Percentiles rank a stretch among this genome's conserved stretches.
phyloP scores from a whole-genome alignment of 208 protist species.

The Acanthamoeba lenticulata region DNA sequence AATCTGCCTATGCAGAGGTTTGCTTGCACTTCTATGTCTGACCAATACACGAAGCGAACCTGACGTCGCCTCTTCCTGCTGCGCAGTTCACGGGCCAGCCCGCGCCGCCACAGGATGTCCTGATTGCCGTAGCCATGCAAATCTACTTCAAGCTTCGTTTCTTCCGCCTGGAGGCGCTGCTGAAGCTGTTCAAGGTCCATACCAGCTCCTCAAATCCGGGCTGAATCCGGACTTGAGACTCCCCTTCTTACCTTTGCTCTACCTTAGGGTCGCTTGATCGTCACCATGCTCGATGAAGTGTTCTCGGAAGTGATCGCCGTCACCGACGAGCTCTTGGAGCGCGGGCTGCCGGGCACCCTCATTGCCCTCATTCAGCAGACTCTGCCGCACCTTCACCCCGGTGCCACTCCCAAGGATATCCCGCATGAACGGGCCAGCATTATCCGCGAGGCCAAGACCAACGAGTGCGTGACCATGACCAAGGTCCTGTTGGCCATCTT shows the following conservation, averaged over 20 bases:
- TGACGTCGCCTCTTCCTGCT: background rate
- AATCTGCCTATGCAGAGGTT: background rate
- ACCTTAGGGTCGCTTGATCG: background rate
- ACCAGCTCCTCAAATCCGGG: too few species aligned
- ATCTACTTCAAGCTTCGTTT: background rate
- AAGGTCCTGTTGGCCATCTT: conserved; percentile 19
- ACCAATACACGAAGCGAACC: background rate
- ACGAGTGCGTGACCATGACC: background rate
- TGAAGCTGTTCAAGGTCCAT: conserved; percentile 13
- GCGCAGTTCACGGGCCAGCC: background rate
- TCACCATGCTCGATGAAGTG: background rate
- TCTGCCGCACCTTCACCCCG: background rate
- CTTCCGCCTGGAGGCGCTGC: background rate
- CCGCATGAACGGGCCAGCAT: background rate
- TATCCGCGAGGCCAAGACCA: background rate
- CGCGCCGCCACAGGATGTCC: background rate
- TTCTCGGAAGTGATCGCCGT: background rate
- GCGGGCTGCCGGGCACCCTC: background rate
- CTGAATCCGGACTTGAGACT: too few species aligned
- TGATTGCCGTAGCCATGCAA: background rate
- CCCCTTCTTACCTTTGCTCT: background rate
- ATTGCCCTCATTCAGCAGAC: conserved; percentile 16
- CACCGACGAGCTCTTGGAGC: background rate
- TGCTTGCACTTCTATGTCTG: background rate
- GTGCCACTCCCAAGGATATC: background rate